Conservation (phyloP, 805 yeast genomes). For the Starmerella stellata region DNA sequence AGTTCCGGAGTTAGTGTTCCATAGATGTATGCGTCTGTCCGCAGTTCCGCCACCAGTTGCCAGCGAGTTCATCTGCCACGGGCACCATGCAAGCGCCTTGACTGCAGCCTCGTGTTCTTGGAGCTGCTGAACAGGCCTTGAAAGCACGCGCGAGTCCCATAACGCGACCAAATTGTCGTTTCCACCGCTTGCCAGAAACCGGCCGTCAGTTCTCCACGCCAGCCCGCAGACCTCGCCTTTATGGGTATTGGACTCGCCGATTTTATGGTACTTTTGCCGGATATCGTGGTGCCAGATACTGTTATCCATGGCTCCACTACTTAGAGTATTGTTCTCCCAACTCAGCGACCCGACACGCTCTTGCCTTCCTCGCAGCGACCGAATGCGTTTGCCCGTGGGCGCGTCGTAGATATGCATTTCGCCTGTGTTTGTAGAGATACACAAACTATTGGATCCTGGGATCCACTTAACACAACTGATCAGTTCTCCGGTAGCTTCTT, state of each 20-base stretch:
- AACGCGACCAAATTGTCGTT: constrained; percentile 84
- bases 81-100: constrained; percentile 90
- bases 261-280: constrained; percentile 59
- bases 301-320: constrained; percentile 81
- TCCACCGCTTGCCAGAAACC: constrained; percentile 78
- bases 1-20: constrained; percentile 87
- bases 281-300: constrained; percentile 78
- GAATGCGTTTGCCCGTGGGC: constrained; percentile 49
- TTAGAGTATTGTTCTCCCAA: constrained; percentile 66
- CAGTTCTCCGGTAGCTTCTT: constrained; percentile 23
- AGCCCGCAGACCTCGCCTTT: constrained; percentile 85
- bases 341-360: constrained; percentile 67
- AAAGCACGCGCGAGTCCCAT: constrained; percentile 65
- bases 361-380: constrained; percentile 60
- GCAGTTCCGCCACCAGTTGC: constrained; percentile 97
- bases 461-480: constrained; percentile 78
- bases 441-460: constrained; percentile 61
- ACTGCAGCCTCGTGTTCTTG: constrained; percentile 83
- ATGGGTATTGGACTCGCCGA: constrained; percentile 44
- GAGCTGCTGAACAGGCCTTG: constrained; percentile 53
- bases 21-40: constrained; percentile 75
- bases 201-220: constrained; percentile 68
- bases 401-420: constrained; percentile 85
- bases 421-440: constrained; percentile 74
- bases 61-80: constrained; percentile 57